Evolutionary conservation across 768 basidiomycete genomes (phyloP), one percentile per base, ranked within the genome.

Genomic region (Suillus luteus): DNA sequence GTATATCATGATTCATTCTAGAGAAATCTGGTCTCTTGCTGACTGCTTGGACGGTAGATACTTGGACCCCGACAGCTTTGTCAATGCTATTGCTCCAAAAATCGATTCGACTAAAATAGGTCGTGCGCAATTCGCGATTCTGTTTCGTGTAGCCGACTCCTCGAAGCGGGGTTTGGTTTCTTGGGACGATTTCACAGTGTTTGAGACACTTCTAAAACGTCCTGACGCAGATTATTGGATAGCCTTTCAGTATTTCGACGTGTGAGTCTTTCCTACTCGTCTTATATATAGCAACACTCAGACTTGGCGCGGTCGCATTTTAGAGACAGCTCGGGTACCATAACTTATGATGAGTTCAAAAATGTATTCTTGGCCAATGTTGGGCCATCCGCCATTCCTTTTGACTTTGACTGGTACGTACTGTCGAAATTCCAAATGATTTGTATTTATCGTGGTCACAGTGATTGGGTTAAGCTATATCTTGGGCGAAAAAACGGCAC

Each of bases 181-280:
- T 59, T 98, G 94, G 90, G 95, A 97, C 70, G 97, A 99, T 76
- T 99, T 97, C 69, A 89, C 88, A 7, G 90, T 96, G 66, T 99
- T 99, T 73, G 91, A 99, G 81, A 96, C 95, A 19, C 79, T 93
- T 66, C 79, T 96, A 70, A 95, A 98, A 80, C 84, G 92, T 67
- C 93, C 96, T 22, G 96, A 98, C 76, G 96, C 96, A 37, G 95
- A 98, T 75, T 96, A 96, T 76, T 93, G 91, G 85, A 95, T 96
- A 77, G 95, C 95, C 22, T 96, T 96, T 81, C 90, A 92, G 74
- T 96, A 93, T 73, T 97, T 96, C 75, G 95, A 97, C 76, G 91
- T 90, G 94, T 95, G 78, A 73, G 92, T 84, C 11, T 61, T 35
- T 37, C 27, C 3, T 37, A 35, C n/a, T 5, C 11, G 37, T 52